Conservation (phyloP, 805 yeast genomes). For the Wickerhamomyces tratensis region DNA sequence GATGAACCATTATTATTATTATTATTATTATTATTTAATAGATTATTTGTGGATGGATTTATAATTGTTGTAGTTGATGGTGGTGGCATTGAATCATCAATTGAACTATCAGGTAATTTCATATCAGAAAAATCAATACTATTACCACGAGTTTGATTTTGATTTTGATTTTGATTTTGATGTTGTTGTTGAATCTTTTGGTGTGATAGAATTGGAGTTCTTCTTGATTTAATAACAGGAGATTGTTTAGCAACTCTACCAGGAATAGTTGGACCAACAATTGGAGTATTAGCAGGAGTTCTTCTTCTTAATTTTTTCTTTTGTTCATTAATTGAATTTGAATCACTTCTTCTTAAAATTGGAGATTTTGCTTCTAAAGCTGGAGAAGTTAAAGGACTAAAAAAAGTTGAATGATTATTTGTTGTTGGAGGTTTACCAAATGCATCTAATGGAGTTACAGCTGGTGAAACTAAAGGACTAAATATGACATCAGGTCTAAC, state of each 20-base stretch:
- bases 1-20: conserved; percentile 2
- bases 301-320: conserved; percentile 23
- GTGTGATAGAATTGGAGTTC: conserved; percentile 10
- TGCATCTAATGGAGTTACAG: conserved; percentile 51
- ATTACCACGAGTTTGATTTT: background rate
- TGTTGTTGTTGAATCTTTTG: conserved; percentile 8
- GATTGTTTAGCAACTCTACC: conserved; percentile 25
- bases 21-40: conserved; percentile 2
- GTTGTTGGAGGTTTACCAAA: background rate
- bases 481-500: conserved; percentile 52
- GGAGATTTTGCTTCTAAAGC: conserved; percentile 41
- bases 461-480: conserved; percentile 73
- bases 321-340: conserved; percentile 1
- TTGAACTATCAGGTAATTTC: conserved; percentile 18
- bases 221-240: conserved; percentile 26
- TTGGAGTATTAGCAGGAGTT: conserved; percentile 30
- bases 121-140: background rate
- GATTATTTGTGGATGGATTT: conserved; percentile 13
- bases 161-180: conserved; percentile 4
- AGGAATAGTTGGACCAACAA: conserved; percentile 25
- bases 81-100: conserved; percentile 17
- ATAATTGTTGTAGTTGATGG: conserved; percentile 11
- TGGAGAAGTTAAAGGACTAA: conserved; percentile 56
- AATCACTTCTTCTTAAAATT: conserved; percentile 6
- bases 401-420: conserved; percentile 10